A percentile compares a stretch with the other conserved stretches of the same genome.
These are phyloP conservation scores for Mycena belliarum DNA, from an alignment of 768 basidiomycete genomes.

Conservation along the genomic window DNA sequence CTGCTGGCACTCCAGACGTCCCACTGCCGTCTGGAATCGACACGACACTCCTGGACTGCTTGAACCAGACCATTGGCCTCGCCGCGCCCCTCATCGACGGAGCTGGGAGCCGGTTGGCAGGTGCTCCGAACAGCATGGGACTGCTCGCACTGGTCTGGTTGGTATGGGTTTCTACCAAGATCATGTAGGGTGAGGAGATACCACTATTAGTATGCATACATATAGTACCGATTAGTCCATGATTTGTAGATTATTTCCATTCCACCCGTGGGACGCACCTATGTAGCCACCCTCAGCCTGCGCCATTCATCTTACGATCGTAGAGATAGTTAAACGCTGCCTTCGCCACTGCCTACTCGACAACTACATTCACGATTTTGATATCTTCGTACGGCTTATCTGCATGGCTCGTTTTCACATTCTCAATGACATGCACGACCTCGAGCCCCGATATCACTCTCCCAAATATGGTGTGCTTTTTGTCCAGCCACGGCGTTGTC, in stretches of 20 bases:
- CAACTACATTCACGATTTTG: constrained; percentile 80
- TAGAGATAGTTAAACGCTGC: neutral
- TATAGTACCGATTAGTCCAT: too few species aligned
- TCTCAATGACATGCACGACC: constrained; percentile 90
- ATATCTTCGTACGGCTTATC: constrained; percentile 95
- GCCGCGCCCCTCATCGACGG: constrained; percentile 28
- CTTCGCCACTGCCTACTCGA: constrained; percentile 46
- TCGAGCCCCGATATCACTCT: constrained; percentile 85
- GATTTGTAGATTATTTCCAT: neutral
- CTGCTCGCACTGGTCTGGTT: constrained; percentile 8
- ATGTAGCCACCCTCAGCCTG: too few species aligned
- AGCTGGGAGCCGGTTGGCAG: neutral
- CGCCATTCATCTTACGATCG: too few species aligned
- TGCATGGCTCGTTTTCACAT: constrained; percentile 78
- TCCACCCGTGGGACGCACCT: too few species aligned
- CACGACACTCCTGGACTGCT: constrained; percentile 43
- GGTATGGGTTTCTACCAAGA: constrained; percentile 3
- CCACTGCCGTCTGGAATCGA: constrained; percentile 50
- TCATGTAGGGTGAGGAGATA: too few species aligned
- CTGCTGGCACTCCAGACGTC: constrained; percentile 35
- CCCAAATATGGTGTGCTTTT: constrained; percentile 92
- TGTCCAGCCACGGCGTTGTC: constrained; percentile 91
- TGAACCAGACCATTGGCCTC: constrained; percentile 55
- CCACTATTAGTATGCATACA: too few species aligned
- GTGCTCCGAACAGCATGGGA: neutral